Evolutionary conservation across 225 moss, liverwort and hornwort species (phyloP).

Genomic region (Antitrichia curtipendula): DNA sequence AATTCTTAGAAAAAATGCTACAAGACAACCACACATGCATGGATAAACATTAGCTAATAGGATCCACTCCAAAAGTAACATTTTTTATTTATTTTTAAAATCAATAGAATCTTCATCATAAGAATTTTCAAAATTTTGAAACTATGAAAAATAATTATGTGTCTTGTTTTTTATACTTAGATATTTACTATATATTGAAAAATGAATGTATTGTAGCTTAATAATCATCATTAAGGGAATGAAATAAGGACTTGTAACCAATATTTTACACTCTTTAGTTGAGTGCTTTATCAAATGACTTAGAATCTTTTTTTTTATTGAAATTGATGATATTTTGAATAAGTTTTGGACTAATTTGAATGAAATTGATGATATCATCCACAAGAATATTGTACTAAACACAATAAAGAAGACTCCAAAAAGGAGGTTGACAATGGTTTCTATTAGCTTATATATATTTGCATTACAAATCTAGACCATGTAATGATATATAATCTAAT

Average conservation of each 20-base stretch:
- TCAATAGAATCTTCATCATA: neutral
- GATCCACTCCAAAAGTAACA: too few relatives aligned
- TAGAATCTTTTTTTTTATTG: neutral
- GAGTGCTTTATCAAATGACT: neutral
- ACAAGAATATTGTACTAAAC: neutral
- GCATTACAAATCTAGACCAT: fast-evolving
- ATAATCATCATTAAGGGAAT: neutral
- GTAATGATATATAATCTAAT: neutral
- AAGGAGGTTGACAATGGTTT: neutral
- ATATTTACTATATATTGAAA: neutral
- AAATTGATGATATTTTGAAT: neutral
- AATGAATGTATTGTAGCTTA: too few relatives aligned
- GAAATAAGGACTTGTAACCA: neutral
- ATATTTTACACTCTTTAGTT: neutral
- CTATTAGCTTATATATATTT: neutral
- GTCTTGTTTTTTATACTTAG: neutral
- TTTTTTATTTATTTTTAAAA: too few relatives aligned
- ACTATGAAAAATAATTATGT: neutral
- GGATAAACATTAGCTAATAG: too few relatives aligned
- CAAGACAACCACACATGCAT: too few relatives aligned
- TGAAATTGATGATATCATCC: neutral
- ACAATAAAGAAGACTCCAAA: fast-evolving
- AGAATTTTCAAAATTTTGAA: neutral
- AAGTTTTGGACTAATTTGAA: neutral
- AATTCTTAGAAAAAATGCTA: too few relatives aligned